Evolutionary conservation across 2,329 filamentous ascomycete genomes (phyloP), one percentile per base, ranked within the genome.

Genomic region (Sordariomycetes sp.): DNA sequence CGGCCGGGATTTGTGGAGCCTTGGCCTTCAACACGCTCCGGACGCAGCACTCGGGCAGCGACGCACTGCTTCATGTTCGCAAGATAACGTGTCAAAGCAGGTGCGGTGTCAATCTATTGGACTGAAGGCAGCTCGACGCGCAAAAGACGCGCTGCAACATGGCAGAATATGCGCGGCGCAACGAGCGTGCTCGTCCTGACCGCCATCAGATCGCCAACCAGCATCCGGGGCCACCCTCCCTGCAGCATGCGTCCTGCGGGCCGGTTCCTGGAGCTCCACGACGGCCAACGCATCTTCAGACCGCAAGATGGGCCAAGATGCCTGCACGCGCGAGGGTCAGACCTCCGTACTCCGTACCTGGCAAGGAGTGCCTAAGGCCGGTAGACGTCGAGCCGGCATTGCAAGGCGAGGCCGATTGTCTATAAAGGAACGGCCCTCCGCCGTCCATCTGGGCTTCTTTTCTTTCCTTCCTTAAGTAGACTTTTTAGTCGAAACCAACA

Each of bases 401-500:
- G n/a, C n/a, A n/a, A n/a, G n/a, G n/a, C n/a, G n/a, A n/a, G n/a
- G n/a, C n/a, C n/a, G n/a, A 12, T 10, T 19, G 19, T 31, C 21
- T 38, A 38, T 38, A 38, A 38, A 38, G 24, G 32, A 35, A 21
- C n/a, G 11, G 14, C 21, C 8, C 18, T 19, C 21, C 33, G 17
- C 16, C 28, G 9, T 10, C 11, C 21, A 16, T 32, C 16, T 19
- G 15, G 36, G 4, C 36, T 32, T 28, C 21, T 32, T 27, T 32
- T 35, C 14, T 25, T 35, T 28, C 18, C 21, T 28, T 38, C 36
- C 28, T 28, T 21, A 38, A 38, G 32, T 38, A 38, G 36, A 29
- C 30, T 38, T 38, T 32, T 31, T 33, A 38, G 30, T 38, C 36
- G 32, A 38, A 37, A 37, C 28, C 20, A 33, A 33, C 35, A n/a